These are phyloP conservation scores for Chlorophyllum brunneum DNA, from an alignment of 768 basidiomycete genomes.

Conservation along the genomic window DNA sequence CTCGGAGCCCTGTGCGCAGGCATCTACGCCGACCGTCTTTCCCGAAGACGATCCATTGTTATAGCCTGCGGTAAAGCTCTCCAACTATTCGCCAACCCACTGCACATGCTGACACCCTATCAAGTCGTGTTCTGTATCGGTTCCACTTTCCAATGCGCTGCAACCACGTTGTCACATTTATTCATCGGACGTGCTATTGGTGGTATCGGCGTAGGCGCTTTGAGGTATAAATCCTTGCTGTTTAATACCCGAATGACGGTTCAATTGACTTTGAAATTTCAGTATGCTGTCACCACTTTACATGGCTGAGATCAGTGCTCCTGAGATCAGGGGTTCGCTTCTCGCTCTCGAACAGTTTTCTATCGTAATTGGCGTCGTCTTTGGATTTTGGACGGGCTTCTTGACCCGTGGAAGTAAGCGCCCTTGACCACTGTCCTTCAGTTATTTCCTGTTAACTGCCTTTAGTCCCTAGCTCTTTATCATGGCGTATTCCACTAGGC, in stretches of 20 bases:
- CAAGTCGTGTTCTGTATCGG: constrained; percentile 70
- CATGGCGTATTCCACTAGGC: constrained; percentile 77
- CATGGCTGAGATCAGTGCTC: constrained; percentile 82
- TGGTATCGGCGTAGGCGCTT: constrained; percentile 75
- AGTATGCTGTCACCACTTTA: constrained; percentile 82
- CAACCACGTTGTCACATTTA: constrained; percentile 51
- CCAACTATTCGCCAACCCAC: background rate
- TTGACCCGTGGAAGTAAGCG: constrained; percentile 58
- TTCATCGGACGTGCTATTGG: constrained; percentile 72
- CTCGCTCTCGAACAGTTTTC: constrained; percentile 78
- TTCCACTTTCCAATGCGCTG: constrained; percentile 63
- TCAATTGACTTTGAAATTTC: constrained; percentile 1
- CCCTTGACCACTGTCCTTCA: background rate
- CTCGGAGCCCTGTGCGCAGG: constrained; percentile 69
- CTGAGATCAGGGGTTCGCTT: constrained; percentile 75
- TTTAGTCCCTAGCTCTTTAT: constrained; percentile 55
- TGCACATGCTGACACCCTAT: background rate
- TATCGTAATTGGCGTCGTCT: constrained; percentile 77
- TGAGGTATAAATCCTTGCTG: constrained; percentile 41
- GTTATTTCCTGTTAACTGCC: background rate
- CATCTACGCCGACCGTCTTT: constrained; percentile 62
- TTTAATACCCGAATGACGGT: constrained; percentile 7
- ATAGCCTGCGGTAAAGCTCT: constrained; percentile 55
- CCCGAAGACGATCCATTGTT: constrained; percentile 65
- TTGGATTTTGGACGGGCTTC: constrained; percentile 84